Conservation (phyloP, 345 rosid species). For the Toxicodendron radicans region DNA sequence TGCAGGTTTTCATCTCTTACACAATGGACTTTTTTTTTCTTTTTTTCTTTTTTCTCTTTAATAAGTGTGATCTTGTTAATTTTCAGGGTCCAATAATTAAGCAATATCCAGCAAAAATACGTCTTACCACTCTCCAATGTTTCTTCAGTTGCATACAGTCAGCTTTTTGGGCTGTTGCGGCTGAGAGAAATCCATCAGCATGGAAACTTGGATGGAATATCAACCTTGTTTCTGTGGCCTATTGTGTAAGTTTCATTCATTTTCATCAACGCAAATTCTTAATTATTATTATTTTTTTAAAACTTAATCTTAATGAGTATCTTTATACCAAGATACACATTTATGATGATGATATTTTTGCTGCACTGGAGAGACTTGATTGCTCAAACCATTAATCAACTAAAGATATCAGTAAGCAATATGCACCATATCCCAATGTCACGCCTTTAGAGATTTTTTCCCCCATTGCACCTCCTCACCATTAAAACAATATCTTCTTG, state of each 20-base stretch:
- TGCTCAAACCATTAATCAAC: background rate
- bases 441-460: background rate
- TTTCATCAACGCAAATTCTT: too few relatives aligned
- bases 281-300: too few relatives aligned
- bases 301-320: too few relatives aligned
- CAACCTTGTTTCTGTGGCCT: slow-evolving; percentile 71
- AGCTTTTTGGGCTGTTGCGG: slow-evolving; percentile 56
- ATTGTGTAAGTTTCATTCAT: slow-evolving; percentile 53
- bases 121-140: slow-evolving; percentile 74
- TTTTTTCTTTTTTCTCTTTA: background rate
- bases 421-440: background rate
- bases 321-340: too few relatives aligned
- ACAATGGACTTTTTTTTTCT: background rate
- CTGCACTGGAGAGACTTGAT: background rate
- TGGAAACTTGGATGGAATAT: slow-evolving; percentile 81
- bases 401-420: background rate
- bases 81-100: slow-evolving; percentile 49
- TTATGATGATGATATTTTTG: background rate
- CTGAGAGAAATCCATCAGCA: slow-evolving; percentile 56
- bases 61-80: background rate
- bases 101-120: slow-evolving; percentile 68
- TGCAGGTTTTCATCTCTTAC: slow-evolving; percentile 51
- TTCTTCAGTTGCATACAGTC: slow-evolving; percentile 74
- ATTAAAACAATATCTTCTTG: background rate
- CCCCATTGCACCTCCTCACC: background rate